A percentile compares a stretch with the other conserved stretches of the same genome.
These are phyloP conservation scores for Sugiyamaella japonica DNA, from an alignment of 1,139 yeast species.

Conservation along the genomic window DNA sequence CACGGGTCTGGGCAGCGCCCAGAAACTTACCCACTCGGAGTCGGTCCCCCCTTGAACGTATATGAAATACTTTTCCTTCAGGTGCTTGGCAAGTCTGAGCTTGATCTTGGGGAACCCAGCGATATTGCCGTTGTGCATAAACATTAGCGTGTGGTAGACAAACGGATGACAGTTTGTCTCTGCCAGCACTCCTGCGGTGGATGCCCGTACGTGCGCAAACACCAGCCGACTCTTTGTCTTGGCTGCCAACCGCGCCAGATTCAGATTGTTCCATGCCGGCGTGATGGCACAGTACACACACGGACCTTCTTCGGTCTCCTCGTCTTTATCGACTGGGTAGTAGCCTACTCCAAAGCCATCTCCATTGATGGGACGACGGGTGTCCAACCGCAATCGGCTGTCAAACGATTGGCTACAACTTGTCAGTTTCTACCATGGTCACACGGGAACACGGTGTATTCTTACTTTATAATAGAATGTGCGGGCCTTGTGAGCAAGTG, in stretches of 20 bases:
- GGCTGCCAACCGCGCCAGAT: slow-evolving; percentile 78
- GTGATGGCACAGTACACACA: slow-evolving; percentile 92
- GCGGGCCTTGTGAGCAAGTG: slow-evolving; percentile 92
- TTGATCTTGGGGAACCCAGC: slow-evolving; percentile 73
- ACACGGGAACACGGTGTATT: no score
- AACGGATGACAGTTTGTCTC: slow-evolving; percentile 97
- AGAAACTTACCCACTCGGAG: slow-evolving; percentile 70
- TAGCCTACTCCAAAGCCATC: slow-evolving; percentile 99
- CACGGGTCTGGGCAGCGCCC: no score
- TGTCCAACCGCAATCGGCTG: slow-evolving; percentile 80
- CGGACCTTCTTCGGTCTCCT: slow-evolving; percentile 59
- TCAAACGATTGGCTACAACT: slow-evolving; percentile 72
- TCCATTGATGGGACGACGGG: slow-evolving; percentile 87
- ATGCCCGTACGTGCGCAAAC: slow-evolving; percentile 95
- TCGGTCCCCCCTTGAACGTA: slow-evolving; percentile 91
- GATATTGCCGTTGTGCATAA: slow-evolving; percentile 97
- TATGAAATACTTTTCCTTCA: slow-evolving; percentile 77
- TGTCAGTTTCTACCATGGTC: no score
- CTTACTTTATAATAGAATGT: slow-evolving; percentile 83
- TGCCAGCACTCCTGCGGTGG: slow-evolving; percentile 89
- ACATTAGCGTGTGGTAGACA: slow-evolving; percentile 80
- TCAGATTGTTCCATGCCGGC: slow-evolving; percentile 91
- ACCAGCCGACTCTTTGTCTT: slow-evolving; percentile 82
- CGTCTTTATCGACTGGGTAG: slow-evolving; percentile 54
- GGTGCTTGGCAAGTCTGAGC: slow-evolving; percentile 64